Evolutionary conservation across 108 stramenopile species (phyloP), one percentile per base, ranked within the genome.

Genomic region (Epipyxis sp.): DNA sequence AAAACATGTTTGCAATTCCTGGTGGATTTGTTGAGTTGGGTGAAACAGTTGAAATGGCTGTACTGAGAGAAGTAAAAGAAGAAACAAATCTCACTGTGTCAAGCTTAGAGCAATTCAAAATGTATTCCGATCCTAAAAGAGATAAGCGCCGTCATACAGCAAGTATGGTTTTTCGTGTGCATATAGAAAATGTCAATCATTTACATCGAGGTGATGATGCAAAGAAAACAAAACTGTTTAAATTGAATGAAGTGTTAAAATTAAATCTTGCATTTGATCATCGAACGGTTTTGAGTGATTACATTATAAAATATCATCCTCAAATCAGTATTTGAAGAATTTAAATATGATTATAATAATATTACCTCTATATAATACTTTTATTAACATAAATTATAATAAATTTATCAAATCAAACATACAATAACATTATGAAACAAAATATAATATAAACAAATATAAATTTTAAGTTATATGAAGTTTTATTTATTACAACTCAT

Each of bases 1-100:
- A 6, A 6, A 6, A 29, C 27, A 34, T 25, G 6, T 74, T 34
- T 37, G 71, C 71, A 37, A 74, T 74, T 39, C 71, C 71, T 27
- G 83, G 83, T 1, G 83, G 83, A 0, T 84, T 84, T 40, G 83
- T 84, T 16, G 59, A 79, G 30, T 71, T 84, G 42, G 83, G 83
- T 29, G 83, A 84, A 61, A 79, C 83, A 44, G 34, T 81, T 43
- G 77, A 82, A 35, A 42, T 77, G 45, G 83, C 83, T 30, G 77
- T 39, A 1, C 44, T 40, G 30, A 27, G 83, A 43, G 83, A 84
- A 59, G 80, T 84, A 20, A 40, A 79, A 72, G 83, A 84, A 81
- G 83, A 84, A 50, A 84, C 83, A 27, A 77, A 78, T 39, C 81
- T 84, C 37, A 44, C 74, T 41, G 71, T 84, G 44, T 27, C 76